Evolutionary conservation across 805 yeast genomes (phyloP), one percentile per base, ranked within the genome.

Genomic region (Myxozyma sirexii): DNA sequence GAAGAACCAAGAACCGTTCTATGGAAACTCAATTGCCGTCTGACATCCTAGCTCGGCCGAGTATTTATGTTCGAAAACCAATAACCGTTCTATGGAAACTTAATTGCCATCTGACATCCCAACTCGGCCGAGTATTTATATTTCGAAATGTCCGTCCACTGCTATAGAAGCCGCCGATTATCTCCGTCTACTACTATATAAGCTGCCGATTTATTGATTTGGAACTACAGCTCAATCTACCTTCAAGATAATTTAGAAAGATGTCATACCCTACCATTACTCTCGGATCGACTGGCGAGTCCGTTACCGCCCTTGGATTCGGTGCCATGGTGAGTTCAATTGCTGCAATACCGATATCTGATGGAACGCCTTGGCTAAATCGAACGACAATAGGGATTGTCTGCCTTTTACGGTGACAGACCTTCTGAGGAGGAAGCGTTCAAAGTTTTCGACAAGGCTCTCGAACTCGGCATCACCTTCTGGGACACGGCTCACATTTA

Each of bases 401-500:
- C 61, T 26, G 64, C 64, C 4, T 60, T 57, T 44, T 60, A 60
- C 42, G 38, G 38, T n/a, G 29, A 41, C 13, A 23, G 29, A 23
- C 38, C 51, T 1, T 37, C 85, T 4, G 67, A 77, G 51, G 82
- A 79, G 21, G 75, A 76, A 49, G 82, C 87, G 0, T 75, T 82
- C 57, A 81, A 75, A 5, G 73, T 82, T 1, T 75, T 87, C 69
- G 76, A 80, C 59, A 74, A 76, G 37, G 84, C 84, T 37, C 72
- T 81, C 39, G 73, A 75, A 74, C 70, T 72, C 62, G 77, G 84
- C 65, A 73, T 80, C 73, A 73, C 72, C 4, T 78, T 84, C 58
- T 75, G 85, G 70, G 87, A 87, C 67, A 84, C 84, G 24, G 90
- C 90, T 60, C 90, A 84, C 67, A 84, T 87, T 69, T 88, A 88